These are phyloP conservation scores for Wickerhamiella occidentalis DNA, from an alignment of 805 yeast species.

Conservation along the genomic window DNA sequence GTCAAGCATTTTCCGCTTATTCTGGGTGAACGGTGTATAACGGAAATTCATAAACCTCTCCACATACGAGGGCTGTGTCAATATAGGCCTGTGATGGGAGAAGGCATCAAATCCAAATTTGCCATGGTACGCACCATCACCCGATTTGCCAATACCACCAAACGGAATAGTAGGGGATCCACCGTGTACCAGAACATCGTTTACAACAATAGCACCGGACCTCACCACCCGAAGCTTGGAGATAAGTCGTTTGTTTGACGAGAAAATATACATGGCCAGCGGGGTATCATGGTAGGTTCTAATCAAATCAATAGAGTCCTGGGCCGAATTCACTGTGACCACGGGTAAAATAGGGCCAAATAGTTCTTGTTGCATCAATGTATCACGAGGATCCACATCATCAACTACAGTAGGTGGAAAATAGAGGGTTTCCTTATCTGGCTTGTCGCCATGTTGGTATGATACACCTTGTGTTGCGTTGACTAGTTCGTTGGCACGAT, in stretches of 20 bases:
- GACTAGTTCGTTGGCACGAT: conserved; percentile 36
- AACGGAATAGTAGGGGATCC: conserved; percentile 63
- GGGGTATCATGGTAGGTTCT: conserved; percentile 53
- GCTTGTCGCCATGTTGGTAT: conserved; percentile 23
- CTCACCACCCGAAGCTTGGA: conserved; percentile 42
- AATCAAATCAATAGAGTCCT: too few species aligned
- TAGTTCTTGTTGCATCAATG: conserved; percentile 61
- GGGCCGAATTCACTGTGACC: conserved; percentile 43
- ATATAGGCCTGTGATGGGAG: conserved; percentile 57
- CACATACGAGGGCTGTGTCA: conserved; percentile 52
- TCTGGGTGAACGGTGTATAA: conserved; percentile 47
- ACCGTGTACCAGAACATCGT: conserved; percentile 63
- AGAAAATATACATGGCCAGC: conserved; percentile 63
- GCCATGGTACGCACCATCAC: conserved; percentile 77
- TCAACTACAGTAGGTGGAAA: conserved; percentile 63
- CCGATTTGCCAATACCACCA: conserved; percentile 87
- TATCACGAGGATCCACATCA: conserved; percentile 51
- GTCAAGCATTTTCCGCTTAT: conserved; percentile 23
- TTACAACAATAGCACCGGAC: conserved; percentile 60
- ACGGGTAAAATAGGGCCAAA: conserved; percentile 87
- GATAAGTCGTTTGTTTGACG: conserved; percentile 37
- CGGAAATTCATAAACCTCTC: conserved; percentile 47
- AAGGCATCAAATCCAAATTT: conserved; percentile 52
- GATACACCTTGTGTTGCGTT: conserved; percentile 22
- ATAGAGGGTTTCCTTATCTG: conserved; percentile 33